Base-by-base conservation (phyloP, 129 eudicot species). In the Tagetes patula region DNA sequence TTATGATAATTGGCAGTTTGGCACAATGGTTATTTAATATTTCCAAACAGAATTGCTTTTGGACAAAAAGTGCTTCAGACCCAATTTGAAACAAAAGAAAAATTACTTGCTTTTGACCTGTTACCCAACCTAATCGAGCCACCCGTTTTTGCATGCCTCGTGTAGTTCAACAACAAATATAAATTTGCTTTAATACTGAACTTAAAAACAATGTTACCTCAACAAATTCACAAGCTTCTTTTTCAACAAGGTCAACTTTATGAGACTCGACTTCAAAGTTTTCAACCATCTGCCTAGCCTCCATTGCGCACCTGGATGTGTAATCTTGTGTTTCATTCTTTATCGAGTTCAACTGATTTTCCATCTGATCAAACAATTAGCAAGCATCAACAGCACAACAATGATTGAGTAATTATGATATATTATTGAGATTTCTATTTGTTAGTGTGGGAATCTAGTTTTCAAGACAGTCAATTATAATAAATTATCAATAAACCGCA, bases 171-270 rank as follows among this genome's bases (percentile, higher is more conserved):
- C 3, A 38, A 68, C 31, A 38, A 68, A 56, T 27, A 56, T 14
- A 7, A 11, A 3, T 20, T 11, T 71, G 72, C 45, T 61, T 40
- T 47, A 34, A 2, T 6, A 64, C 2, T 54, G 38, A 52, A 34
- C 43, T n/a, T 33, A 40, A 0, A 31, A 42, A 12, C 32, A 53
- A 9, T 52, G 71, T 42, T 85, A 89, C 98, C 96, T 84, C 74
- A 69, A 87, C 71, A 82, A 86, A 56, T 31, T 93, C 87, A 48
- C 45, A 63, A 42, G 96, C 96, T 75, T 93, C 98, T 54, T 73
- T 84, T 90, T 90, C 98, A 36, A 84, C 76, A 46, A 31, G 61
- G 43, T 74, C 85, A 79, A 90, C 70, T 58, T 84, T 83, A 36
- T 46, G 84, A 52, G 88, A 75, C 71, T 90, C 88, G 42, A 80